phyloP scores from a whole-genome alignment of 176 grass and related monocot genomes.

The Ensete ventricosum region DNA sequence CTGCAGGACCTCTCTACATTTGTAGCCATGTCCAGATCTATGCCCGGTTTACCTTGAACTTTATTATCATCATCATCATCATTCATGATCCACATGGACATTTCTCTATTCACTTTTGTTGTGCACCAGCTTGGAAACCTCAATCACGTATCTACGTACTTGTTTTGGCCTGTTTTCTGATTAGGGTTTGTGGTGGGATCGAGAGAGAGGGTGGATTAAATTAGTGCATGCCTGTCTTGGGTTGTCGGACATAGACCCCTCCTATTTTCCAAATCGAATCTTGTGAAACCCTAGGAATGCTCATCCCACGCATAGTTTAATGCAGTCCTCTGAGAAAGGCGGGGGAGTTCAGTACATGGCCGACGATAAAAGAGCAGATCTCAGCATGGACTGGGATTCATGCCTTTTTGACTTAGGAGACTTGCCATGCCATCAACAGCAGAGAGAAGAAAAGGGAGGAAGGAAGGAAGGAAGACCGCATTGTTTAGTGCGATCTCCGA shows the following conservation, averaged over 20 bases:
- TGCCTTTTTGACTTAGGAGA: no score
- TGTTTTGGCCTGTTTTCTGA: background rate
- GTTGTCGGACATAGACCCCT: constrained; percentile 16
- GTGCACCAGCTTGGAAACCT: background rate
- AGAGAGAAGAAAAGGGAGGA: background rate
- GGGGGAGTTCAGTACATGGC: background rate
- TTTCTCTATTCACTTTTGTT: no score
- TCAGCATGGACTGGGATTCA: no score
- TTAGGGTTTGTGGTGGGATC: background rate
- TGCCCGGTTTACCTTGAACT: background rate
- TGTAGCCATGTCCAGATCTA: no score
- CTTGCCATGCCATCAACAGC: background rate
- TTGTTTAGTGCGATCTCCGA: background rate
- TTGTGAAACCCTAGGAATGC: constrained; percentile 6
- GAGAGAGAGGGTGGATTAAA: background rate
- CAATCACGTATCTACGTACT: background rate
- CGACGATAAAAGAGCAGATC: no score
- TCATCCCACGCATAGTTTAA: background rate
- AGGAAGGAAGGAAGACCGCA: background rate
- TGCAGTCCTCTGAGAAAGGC: background rate
- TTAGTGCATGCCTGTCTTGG: constrained; percentile 6
- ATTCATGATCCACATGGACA: no score
- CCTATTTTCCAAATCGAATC: constrained; percentile 26
- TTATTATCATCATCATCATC: no score
- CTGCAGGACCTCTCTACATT: no score